Evolutionary conservation across 352 stramenopile species (phyloP).

Genomic region (Phytophthora sp.): DNA sequence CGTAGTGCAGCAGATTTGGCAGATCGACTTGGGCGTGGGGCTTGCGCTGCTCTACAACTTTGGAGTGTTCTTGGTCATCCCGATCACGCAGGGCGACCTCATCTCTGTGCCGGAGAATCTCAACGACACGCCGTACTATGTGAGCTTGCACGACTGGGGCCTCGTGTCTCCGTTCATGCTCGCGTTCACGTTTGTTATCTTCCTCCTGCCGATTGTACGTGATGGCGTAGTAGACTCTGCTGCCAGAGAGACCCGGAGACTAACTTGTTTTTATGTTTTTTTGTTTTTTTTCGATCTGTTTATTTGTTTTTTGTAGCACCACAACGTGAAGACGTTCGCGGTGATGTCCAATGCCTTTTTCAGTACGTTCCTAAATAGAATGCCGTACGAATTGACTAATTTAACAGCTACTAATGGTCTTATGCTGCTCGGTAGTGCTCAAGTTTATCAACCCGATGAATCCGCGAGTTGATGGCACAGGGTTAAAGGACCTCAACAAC

Average conservation of each 20-base stretch:
- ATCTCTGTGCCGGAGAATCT: conserved; percentile 52
- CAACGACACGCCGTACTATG: conserved; percentile 51
- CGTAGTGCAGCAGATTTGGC: conserved; percentile 67
- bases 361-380: conserved; percentile 39
- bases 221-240: neutral
- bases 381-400: neutral
- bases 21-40: conserved; percentile 70
- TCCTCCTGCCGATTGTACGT: conserved; percentile 59
- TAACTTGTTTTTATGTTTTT: conserved; percentile 10
- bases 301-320: conserved; percentile 33
- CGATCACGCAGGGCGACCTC: conserved; percentile 51
- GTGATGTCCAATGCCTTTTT: conserved; percentile 80
- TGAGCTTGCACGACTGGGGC: conserved; percentile 66
- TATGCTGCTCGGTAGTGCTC: conserved; percentile 39
- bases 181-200: conserved; percentile 66
- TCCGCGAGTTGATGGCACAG: conserved; percentile 43
- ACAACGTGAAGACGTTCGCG: conserved; percentile 80
- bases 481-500: conserved; percentile 54
- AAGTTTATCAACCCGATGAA: conserved; percentile 76
- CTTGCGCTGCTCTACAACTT: conserved; percentile 77
- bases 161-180: conserved; percentile 60
- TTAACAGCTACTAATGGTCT: conserved; percentile 3
- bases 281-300: neutral
- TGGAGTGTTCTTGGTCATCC: conserved; percentile 55
- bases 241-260: neutral